These are phyloP conservation scores for Neurospora sp. DNA, from an alignment of 495 filamentous ascomycete species.

Conservation along the genomic window DNA sequence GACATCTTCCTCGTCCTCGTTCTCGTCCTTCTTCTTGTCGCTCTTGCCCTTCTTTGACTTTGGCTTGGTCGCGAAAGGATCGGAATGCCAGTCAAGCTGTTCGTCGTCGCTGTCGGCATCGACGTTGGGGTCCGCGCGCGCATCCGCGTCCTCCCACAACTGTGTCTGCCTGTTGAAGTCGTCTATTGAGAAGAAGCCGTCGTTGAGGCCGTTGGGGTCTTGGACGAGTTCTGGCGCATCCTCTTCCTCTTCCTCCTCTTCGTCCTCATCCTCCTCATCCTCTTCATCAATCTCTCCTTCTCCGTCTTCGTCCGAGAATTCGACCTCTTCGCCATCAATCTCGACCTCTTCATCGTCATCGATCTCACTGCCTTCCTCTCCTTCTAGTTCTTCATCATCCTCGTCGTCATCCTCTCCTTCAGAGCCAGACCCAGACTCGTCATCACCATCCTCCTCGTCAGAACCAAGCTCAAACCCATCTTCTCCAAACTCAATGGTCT, in stretches of 20 bases:
- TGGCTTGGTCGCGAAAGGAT: slow-evolving; percentile 41
- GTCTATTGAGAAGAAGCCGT: slow-evolving; percentile 97
- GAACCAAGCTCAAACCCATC: slow-evolving; percentile 40
- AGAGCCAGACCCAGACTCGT: slow-evolving; percentile 5
- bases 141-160: slow-evolving; percentile 74
- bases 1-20: slow-evolving; percentile 10
- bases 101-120: slow-evolving; percentile 62
- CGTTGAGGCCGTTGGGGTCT: slow-evolving; percentile 59
- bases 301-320: slow-evolving; percentile 5
- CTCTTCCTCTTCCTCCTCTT: slow-evolving; percentile 24
- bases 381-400: slow-evolving; percentile 28
- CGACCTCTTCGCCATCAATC: slow-evolving; percentile 15
- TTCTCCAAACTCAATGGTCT: slow-evolving; percentile 31
- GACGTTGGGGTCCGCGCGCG: slow-evolving; percentile 49
- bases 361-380: slow-evolving; percentile 29
- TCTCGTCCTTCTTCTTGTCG: slow-evolving; percentile 3
- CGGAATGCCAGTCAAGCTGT: slow-evolving; percentile 71
- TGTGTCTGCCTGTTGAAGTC: slow-evolving; percentile 93
- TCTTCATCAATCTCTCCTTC: slow-evolving; percentile 18
- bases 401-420: slow-evolving; percentile 25
- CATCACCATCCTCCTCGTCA: slow-evolving; percentile 15
- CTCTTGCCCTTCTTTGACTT: slow-evolving; percentile 4
- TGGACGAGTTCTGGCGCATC: slow-evolving; percentile 34
- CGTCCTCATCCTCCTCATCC: slow-evolving; percentile 21
- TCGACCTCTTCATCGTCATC: slow-evolving; percentile 30